Percentiles rank a stretch among this genome's conserved stretches.
Evolutionary conservation across 2,329 filamentous ascomycete species (phyloP).

Genomic region (Penicillium sp.): DNA sequence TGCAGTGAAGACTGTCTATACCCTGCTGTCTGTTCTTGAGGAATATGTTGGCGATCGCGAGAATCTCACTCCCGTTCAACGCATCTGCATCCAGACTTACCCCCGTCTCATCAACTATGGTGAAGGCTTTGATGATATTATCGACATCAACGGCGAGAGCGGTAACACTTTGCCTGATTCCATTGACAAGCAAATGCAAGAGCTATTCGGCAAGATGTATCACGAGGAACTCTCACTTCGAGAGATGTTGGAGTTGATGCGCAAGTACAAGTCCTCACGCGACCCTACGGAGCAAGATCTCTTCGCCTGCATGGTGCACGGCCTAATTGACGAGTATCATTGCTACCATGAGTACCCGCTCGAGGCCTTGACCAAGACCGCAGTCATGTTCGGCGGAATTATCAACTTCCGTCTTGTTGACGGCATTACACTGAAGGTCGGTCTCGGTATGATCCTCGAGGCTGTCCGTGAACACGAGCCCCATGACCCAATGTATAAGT

Average conservation of each 20-base stretch:
- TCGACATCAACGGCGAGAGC: slow-evolving; percentile 78
- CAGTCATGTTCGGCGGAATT: slow-evolving; percentile 93
- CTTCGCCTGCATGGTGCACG: slow-evolving; percentile 98
- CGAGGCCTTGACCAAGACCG: slow-evolving; percentile 93
- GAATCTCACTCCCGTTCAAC: slow-evolving; percentile 77
- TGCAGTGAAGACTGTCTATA: slow-evolving; percentile 80
- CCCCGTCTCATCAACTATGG: slow-evolving; percentile 95
- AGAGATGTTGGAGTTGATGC: slow-evolving; percentile 79
- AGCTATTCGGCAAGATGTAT: slow-evolving; percentile 98
- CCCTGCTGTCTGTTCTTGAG: slow-evolving; percentile 76
- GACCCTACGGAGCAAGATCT: slow-evolving; percentile 86
- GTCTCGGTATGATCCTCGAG: slow-evolving; percentile 97
- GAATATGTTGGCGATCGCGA: slow-evolving; percentile 62
- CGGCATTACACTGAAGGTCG: slow-evolving; percentile 86
- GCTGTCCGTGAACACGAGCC: slow-evolving; percentile 82
- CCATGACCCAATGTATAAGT: slow-evolving; percentile 95
- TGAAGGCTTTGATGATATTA: slow-evolving; percentile 86
- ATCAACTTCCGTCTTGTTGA: slow-evolving; percentile 92
- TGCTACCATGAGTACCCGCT: slow-evolving; percentile 95
- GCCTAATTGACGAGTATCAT: slow-evolving; percentile 93
- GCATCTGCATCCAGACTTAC: slow-evolving; percentile 87
- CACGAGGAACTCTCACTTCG: slow-evolving; percentile 84
- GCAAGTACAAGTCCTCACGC: slow-evolving; percentile 83
- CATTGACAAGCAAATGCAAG: slow-evolving; percentile 91
- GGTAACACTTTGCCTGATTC: slow-evolving; percentile 78